Evolutionary conservation across 2,329 filamentous ascomycete genomes (phyloP), one percentile per base, ranked within the genome.

Genomic region (Pseudogymnoascus sp.): DNA sequence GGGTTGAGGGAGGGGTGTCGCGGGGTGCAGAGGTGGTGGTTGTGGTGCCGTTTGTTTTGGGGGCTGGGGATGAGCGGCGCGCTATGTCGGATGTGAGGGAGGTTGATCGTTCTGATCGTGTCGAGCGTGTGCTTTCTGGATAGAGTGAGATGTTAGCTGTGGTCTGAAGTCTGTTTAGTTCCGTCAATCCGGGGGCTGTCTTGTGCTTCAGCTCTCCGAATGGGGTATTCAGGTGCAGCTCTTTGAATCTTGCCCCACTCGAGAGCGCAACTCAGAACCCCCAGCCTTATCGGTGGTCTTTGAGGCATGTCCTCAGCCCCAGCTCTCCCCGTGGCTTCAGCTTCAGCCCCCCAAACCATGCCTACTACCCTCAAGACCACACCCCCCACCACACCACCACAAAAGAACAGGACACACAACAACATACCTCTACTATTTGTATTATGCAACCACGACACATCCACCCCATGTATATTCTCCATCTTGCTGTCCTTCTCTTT

Each of bases 371-470:
- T 31, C 14, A n/a, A 31, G 7, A 18, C 25, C 25, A 53, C 25
- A 4, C 25, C 46, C 42, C n/a, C 46, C 46, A 53, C 46, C 25
- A 53, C 16, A 4, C 25, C 25, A 16, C 25, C n/a, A 31, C 16
- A 50, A 61, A 50, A 60, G 6, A 60, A 59, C 16, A 34, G 18
- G 7, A 36, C 62, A 46, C 63, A 44, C 21, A 65, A 62, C 53
- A 21, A 59, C 16, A 60, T 66, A 74, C 72, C 72, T 70, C 70
- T 73, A 21, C 66, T 38, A 60, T 53, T 65, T 62, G 50, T 67
- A 66, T 37, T 71, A 69, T 68, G 72, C 70, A 74, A 72, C 72
- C 72, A 74, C 37, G 69, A 71, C 40, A 73, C 68, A 65, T 74
- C 72, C 18, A 74, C 70, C 12, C 71, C 72, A 61, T 72, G 71